These are phyloP conservation scores for Cytospora piceae DNA, from an alignment of 2,329 filamentous ascomycete genomes.

Conservation along the genomic window DNA sequence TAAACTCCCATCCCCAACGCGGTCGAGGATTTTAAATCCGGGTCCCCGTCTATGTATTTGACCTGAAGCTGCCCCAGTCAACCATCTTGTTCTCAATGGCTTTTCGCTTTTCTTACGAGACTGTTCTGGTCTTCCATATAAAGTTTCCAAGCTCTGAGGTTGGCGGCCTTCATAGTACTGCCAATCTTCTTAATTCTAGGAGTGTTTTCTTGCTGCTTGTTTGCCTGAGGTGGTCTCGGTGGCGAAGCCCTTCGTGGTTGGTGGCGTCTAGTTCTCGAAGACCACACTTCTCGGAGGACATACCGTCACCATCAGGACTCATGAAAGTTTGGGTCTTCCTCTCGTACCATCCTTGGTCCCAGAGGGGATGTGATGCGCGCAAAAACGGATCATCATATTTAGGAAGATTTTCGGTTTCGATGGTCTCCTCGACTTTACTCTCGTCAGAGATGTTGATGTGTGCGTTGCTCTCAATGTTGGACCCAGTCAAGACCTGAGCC, in stretches of 20 bases:
- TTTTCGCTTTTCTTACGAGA: not conserved
- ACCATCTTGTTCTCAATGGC: not conserved
- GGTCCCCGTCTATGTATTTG: too few species aligned
- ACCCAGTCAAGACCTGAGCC: too few species aligned
- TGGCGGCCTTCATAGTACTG: not conserved
- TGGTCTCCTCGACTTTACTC: not conserved
- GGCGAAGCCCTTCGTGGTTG: not conserved
- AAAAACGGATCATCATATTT: conserved; percentile 13
- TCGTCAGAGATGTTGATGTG: not conserved
- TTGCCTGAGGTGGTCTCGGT: not conserved
- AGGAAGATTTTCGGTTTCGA: not conserved
- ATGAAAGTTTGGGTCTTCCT: not conserved
- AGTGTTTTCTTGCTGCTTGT: not conserved
- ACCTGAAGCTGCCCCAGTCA: not conserved
- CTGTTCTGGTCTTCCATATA: not conserved
- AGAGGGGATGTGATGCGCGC: not conserved
- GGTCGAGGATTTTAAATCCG: too few species aligned
- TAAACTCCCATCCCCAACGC: too few species aligned
- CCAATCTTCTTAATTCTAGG: not conserved
- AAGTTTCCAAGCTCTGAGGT: not conserved
- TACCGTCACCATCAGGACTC: not conserved
- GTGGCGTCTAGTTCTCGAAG: not conserved
- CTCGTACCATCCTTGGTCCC: not conserved
- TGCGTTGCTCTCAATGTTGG: too few species aligned
- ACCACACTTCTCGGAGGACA: not conserved